Percentiles rank a stretch among this genome's conserved stretches.
phyloP scores from a whole-genome alignment of 768 basidiomycete species.

The Trichaptum fuscoviolaceum region DNA sequence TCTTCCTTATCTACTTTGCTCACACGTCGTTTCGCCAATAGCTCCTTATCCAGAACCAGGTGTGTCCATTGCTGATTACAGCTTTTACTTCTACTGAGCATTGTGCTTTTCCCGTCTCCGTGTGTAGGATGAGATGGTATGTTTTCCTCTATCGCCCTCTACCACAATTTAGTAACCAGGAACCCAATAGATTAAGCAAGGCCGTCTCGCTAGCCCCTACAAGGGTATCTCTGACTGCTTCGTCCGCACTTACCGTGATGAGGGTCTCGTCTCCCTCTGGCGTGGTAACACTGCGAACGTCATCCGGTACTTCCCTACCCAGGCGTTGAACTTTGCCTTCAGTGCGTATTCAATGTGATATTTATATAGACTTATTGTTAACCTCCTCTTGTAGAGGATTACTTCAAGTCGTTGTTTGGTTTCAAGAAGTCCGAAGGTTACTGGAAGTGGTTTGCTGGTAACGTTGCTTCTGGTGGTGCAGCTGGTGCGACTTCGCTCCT shows the following conservation, averaged over 20 bases:
- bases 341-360: conserved; percentile 51
- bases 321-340: conserved; percentile 99
- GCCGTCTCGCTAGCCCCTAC: conserved; percentile 94
- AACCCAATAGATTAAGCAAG: conserved; percentile 88
- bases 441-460: conserved; percentile 98
- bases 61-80: conserved; percentile 1
- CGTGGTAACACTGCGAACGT: conserved; percentile 99
- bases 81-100: background rate
- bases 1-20: conserved; percentile 6
- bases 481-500: conserved; percentile 98
- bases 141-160: conserved; percentile 16
- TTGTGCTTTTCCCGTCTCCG: background rate
- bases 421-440: conserved; percentile 98
- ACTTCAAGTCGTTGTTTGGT: conserved; percentile 98
- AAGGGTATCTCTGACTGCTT: conserved; percentile 96
- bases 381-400: conserved; percentile 62
- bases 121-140: conserved; percentile 89
- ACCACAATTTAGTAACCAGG: background rate
- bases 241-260: conserved; percentile 84
- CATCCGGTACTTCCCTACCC: conserved; percentile 99
- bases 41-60: conserved; percentile 93
- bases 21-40: conserved; percentile 6
- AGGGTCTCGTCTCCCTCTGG: conserved; percentile 95
- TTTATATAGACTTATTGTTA: conserved; percentile 11
- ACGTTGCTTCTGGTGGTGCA: conserved; percentile 97